These are phyloP conservation scores for Umbelopsis sp. DNA, from an alignment of 192 early-diverging fungal genomes.

Conservation along the genomic window DNA sequence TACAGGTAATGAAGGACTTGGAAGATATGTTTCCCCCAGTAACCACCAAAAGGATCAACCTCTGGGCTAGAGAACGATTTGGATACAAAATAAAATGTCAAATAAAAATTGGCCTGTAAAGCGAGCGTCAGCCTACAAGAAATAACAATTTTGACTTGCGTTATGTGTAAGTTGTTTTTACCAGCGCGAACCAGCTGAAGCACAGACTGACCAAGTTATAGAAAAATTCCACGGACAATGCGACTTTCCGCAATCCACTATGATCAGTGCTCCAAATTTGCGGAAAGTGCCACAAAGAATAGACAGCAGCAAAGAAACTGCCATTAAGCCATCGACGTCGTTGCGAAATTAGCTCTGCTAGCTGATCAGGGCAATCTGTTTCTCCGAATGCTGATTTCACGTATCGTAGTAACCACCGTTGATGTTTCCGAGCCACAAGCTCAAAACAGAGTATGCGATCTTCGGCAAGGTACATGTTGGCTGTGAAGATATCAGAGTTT, in stretches of 20 bases:
- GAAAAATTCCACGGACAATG: slow-evolving; percentile 63
- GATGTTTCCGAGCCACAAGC: slow-evolving; percentile 80
- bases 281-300: slow-evolving; percentile 62
- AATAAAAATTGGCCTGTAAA: slow-evolving; percentile 59
- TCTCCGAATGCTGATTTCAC: slow-evolving; percentile 86
- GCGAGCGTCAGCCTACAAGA: too few species aligned
- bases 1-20: slow-evolving; percentile 52
- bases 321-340: slow-evolving; percentile 95
- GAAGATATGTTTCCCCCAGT: slow-evolving; percentile 51
- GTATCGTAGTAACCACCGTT: slow-evolving; percentile 83
- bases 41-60: slow-evolving; percentile 49
- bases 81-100: slow-evolving; percentile 61
- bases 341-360: slow-evolving; percentile 95
- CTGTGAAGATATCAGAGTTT: slow-evolving; percentile 71
- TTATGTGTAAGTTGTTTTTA: slow-evolving; percentile 32
- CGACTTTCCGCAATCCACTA: slow-evolving; percentile 47
- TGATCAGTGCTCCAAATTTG: slow-evolving; percentile 64
- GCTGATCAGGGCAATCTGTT: slow-evolving; percentile 91
- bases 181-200: slow-evolving; percentile 79
- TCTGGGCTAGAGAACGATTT: slow-evolving; percentile 44
- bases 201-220: slow-evolving; percentile 72
- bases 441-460: slow-evolving; percentile 98
- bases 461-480: slow-evolving; percentile 93
- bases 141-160: too few species aligned
- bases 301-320: slow-evolving; percentile 75